Percentiles rank a stretch among this genome's conserved stretches.
phyloP scores from a whole-genome alignment of 108 stramenopile genomes.

The Skeletonema grethae region DNA sequence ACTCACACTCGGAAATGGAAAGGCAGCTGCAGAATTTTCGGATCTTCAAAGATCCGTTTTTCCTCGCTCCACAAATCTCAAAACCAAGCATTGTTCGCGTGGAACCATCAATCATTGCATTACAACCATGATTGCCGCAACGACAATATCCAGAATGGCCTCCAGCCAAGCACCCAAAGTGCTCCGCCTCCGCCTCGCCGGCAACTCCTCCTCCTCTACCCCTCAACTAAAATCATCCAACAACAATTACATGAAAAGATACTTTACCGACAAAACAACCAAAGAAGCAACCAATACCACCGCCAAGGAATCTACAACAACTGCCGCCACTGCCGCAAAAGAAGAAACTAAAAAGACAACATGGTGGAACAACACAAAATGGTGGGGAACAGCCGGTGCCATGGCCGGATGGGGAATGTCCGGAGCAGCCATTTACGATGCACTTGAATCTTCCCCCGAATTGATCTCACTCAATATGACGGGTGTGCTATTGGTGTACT shows the following conservation, averaged over 20 bases:
- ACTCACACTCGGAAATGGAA: too few relatives aligned
- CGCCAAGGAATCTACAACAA: slow-evolving; percentile 11
- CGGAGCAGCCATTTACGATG: slow-evolving; percentile 87
- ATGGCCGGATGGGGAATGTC: slow-evolving; percentile 92
- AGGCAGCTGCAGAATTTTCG: too few relatives aligned
- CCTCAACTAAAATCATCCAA: background rate
- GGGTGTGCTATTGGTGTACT: slow-evolving; percentile 83
- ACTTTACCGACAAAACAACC: background rate
- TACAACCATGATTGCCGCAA: background rate
- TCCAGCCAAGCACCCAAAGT: background rate
- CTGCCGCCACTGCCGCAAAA: background rate
- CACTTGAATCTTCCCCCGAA: slow-evolving; percentile 74
- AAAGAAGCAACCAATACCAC: too few relatives aligned
- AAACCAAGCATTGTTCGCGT: background rate
- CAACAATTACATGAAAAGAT: slow-evolving; percentile 6
- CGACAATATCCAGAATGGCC: background rate
- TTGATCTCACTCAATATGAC: slow-evolving; percentile 89
- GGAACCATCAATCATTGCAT: background rate
- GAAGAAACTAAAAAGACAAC: slow-evolving; percentile 11
- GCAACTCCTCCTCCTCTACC: background rate
- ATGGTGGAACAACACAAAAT: slow-evolving; percentile 72
- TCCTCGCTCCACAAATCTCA: background rate
- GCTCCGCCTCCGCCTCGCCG: background rate
- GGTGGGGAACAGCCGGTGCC: slow-evolving; percentile 82
- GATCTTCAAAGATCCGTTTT: too few relatives aligned